Conservation (phyloP, 2,329 filamentous ascomycete species). For the Talaromyces marneffei region DNA sequence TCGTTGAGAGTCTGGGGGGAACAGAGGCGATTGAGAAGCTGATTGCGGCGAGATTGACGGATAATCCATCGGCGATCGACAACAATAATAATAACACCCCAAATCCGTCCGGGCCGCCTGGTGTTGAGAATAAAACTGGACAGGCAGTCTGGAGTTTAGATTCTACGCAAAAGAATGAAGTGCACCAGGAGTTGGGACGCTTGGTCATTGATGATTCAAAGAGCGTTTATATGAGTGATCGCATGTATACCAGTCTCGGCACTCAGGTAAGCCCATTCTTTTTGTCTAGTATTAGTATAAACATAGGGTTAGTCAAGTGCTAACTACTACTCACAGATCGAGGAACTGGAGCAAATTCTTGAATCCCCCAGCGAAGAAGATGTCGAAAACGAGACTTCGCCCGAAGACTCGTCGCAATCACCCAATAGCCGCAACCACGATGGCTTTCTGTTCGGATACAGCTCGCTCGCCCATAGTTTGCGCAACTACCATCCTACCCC, state of each 20-base stretch:
- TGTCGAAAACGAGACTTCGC: constrained; percentile 49
- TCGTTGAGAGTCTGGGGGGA: constrained; percentile 54
- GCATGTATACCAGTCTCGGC: constrained; percentile 56
- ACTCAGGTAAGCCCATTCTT: constrained; percentile 47
- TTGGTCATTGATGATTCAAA: constrained; percentile 55
- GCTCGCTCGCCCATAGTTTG: constrained; percentile 52
- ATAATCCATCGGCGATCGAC: constrained; percentile 4
- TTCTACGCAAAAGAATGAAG: neutral
- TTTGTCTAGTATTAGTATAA: too few species aligned
- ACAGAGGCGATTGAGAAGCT: constrained; percentile 30
- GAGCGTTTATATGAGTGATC: constrained; percentile 58
- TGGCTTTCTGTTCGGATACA: constrained; percentile 57
- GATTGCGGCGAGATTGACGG: constrained; percentile 1
- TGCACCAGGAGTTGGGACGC: constrained; percentile 46
- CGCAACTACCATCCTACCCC: constrained; percentile 51
- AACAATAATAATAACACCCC: neutral
- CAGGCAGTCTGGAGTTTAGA: neutral
- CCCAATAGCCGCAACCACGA: constrained; percentile 48
- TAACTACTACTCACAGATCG: constrained; percentile 39
- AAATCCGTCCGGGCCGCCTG: neutral
- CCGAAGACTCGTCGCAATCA: constrained; percentile 33
- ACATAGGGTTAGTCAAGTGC: neutral
- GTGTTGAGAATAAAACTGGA: neutral
- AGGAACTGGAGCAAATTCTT: constrained; percentile 57
- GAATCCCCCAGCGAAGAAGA: constrained; percentile 51